Conservation (phyloP, 2,329 filamentous ascomycete genomes). For the Fusarium sp. region DNA sequence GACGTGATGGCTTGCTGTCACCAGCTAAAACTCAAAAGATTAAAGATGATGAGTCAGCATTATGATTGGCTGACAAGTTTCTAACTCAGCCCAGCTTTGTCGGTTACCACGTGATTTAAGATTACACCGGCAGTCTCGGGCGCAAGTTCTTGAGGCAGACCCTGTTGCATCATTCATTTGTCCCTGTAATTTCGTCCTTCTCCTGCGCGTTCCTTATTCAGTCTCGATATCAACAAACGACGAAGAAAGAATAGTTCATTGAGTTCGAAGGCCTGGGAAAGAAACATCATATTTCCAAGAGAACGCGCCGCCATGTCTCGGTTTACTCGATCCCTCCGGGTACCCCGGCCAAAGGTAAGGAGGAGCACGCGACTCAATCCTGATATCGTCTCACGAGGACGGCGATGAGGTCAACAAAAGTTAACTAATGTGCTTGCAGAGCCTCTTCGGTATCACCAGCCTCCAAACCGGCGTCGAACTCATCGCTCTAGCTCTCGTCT, state of each 20-base stretch:
- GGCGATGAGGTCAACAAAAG: background rate
- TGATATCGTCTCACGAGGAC: background rate
- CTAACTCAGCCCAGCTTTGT: background rate
- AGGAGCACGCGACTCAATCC: slow-evolving; percentile 14
- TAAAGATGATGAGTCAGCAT: background rate
- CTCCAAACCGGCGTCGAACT: slow-evolving; percentile 88
- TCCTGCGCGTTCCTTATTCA: slow-evolving; percentile 14
- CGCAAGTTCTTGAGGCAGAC: slow-evolving; percentile 29
- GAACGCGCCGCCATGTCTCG: slow-evolving; percentile 45
- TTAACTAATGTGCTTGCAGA: slow-evolving; percentile 59
- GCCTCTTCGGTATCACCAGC: slow-evolving; percentile 85
- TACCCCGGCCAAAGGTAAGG: slow-evolving; percentile 54
- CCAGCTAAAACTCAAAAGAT: background rate
- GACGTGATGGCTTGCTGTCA: slow-evolving; percentile 29
- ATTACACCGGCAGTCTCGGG: slow-evolving; percentile 32
- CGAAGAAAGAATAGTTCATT: background rate
- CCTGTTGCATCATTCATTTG: slow-evolving; percentile 41
- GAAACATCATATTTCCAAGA: slow-evolving; percentile 3
- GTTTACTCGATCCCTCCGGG: slow-evolving; percentile 51
- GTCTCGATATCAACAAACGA: slow-evolving; percentile 4
- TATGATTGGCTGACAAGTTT: slow-evolving; percentile 20
- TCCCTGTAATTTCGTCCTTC: slow-evolving; percentile 20
- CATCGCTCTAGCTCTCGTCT: slow-evolving; percentile 81
- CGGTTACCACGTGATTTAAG: slow-evolving; percentile 24
- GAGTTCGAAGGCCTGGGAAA: background rate